Evolutionary conservation across 441 rosid species (phyloP).

Genomic region (Adansonia gregorii): DNA sequence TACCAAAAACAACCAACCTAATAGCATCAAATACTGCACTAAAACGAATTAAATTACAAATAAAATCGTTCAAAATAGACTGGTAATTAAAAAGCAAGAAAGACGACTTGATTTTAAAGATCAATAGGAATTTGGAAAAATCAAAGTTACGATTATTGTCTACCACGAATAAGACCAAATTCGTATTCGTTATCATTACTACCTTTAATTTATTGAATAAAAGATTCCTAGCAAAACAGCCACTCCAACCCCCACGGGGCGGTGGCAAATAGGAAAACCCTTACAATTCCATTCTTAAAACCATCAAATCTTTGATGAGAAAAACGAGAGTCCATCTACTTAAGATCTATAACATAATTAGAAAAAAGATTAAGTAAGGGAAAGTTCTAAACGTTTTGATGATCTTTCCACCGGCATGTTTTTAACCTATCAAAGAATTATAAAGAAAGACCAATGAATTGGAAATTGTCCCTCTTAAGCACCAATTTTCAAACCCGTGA

Average conservation of each 20-base stretch:
- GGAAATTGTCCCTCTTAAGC: background rate
- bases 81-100: background rate
- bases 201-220: background rate
- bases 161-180: background rate
- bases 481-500: slow-evolving; percentile 25
- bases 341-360: background rate
- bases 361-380: background rate
- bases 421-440: background rate
- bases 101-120: background rate
- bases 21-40: background rate
- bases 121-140: background rate
- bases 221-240: background rate
- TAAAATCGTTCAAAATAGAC: background rate
- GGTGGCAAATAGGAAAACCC: no score
- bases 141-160: background rate
- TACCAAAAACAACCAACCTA: background rate
- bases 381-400: background rate
- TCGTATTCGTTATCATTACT: background rate
- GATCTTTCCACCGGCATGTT: background rate
- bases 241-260: background rate
- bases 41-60: background rate
- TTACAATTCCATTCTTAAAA: background rate
- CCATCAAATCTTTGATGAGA: background rate
- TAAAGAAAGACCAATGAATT: background rate
- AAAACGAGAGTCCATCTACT: background rate